A percentile compares a stretch with the other conserved stretches of the same genome.
phyloP scores from a whole-genome alignment of 768 basidiomycete species.

The Tulasnella sp. region DNA sequence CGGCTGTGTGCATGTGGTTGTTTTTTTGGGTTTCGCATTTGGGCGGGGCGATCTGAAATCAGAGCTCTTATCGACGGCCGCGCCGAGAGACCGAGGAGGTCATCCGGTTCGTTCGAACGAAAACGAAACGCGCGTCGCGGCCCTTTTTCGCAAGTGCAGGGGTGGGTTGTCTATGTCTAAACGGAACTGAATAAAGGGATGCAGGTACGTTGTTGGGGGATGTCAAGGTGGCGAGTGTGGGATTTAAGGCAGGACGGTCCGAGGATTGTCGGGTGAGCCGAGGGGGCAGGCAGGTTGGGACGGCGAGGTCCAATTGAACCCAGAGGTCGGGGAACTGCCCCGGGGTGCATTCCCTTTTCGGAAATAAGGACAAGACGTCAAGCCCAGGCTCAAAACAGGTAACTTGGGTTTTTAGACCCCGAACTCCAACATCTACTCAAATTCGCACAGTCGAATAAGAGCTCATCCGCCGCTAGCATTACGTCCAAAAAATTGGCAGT shows the following conservation, averaged over 20 bases:
- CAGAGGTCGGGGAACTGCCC: not conserved
- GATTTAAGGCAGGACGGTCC: not conserved
- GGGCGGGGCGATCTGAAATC: not conserved
- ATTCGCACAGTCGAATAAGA: not conserved
- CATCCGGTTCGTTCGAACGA: not conserved
- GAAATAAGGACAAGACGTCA: not conserved
- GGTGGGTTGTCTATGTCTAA: no score
- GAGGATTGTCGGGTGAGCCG: not conserved
- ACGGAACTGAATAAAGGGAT: no score
- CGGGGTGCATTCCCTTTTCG: not conserved
- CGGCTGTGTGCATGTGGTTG: not conserved
- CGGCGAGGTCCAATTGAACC: conserved; percentile 6
- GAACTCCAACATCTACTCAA: not conserved
- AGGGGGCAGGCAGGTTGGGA: not conserved
- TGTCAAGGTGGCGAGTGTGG: not conserved
- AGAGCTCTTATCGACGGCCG: not conserved
- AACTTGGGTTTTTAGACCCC: not conserved
- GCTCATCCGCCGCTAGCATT: not conserved
- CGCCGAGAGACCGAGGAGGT: not conserved
- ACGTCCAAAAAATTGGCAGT: not conserved
- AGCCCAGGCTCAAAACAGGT: not conserved
- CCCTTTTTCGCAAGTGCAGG: no score
- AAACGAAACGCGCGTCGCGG: not conserved
- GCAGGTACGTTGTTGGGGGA: no score
- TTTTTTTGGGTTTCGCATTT: no score